These are phyloP conservation scores for Tremella mesenterica DNA, from an alignment of 768 basidiomycete species.

Conservation along the genomic window DNA sequence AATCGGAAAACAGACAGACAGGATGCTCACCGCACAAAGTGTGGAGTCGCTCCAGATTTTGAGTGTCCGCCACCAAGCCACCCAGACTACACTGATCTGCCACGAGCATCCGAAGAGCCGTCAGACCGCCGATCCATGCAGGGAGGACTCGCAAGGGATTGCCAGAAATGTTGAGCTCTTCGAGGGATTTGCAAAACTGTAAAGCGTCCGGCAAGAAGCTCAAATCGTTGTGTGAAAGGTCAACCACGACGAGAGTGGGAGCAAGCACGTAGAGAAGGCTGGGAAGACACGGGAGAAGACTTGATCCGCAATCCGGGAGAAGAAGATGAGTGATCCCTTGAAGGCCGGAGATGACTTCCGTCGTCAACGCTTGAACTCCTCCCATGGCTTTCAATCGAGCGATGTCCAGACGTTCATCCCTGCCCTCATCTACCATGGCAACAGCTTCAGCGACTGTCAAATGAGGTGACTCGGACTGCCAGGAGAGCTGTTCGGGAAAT, in stretches of 20 bases:
- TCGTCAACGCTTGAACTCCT: conserved; percentile 27
- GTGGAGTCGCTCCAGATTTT: conserved; percentile 67
- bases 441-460: conserved; percentile 20
- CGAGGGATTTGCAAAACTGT: conserved; percentile 67
- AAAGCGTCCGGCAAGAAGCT: conserved; percentile 74
- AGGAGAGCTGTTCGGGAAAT: conserved; percentile 10
- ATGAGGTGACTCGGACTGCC: conserved; percentile 4
- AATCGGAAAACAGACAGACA: neutral
- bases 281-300: conserved; percentile 64
- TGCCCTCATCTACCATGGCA: conserved; percentile 35
- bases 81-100: conserved; percentile 80
- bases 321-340: conserved; percentile 89
- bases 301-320: conserved; percentile 70
- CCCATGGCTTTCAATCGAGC: conserved; percentile 28
- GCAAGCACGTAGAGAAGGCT: conserved; percentile 62
- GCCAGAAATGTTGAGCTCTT: conserved; percentile 86
- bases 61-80: conserved; percentile 66
- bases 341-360: conserved; percentile 26
- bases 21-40: conserved; percentile 48
- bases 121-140: conserved; percentile 67
- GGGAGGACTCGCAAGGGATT: conserved; percentile 92
- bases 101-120: conserved; percentile 73
- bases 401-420: conserved; percentile 30
- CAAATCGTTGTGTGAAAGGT: conserved; percentile 83
- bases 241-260: conserved; percentile 74